Evolutionary conservation across 2,329 filamentous ascomycete species (phyloP).

Genomic region (Exophiala alcalophila): DNA sequence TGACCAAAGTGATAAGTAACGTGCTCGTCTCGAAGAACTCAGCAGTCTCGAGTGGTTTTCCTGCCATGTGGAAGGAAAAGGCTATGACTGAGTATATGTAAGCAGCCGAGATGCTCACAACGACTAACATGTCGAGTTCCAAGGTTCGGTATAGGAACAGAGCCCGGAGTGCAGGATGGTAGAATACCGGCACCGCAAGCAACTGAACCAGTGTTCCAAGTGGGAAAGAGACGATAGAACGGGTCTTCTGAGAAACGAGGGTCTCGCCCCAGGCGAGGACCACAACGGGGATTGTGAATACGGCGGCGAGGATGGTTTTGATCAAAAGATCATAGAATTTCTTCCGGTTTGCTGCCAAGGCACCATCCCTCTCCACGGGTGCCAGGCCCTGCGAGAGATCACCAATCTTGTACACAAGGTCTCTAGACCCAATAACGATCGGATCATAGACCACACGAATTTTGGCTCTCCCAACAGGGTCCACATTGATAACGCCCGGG

Average conservation of each 20-base stretch:
- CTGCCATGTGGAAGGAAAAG: constrained; percentile 40
- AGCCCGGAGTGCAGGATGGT: constrained; percentile 54
- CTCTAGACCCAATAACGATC: constrained; percentile 46
- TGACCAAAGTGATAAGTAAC: constrained; percentile 52
- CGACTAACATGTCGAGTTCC: constrained; percentile 56
- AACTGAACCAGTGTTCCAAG: constrained; percentile 66
- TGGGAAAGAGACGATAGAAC: constrained; percentile 55
- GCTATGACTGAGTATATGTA: constrained; percentile 51
- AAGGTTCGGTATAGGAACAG: constrained; percentile 49
- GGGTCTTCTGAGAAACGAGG: constrained; percentile 44
- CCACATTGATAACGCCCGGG: constrained; percentile 13
- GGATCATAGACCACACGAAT: constrained; percentile 47
- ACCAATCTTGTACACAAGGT: constrained; percentile 42
- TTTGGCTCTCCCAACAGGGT: constrained; percentile 36
- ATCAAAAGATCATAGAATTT: constrained; percentile 40
- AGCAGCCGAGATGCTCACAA: constrained; percentile 51
- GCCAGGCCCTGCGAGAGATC: constrained; percentile 18
- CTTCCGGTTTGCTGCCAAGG: constrained; percentile 40
- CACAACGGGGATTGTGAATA: constrained; percentile 61
- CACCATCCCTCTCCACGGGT: constrained; percentile 31
- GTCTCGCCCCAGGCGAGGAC: constrained; percentile 64
- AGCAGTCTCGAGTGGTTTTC: constrained; percentile 38
- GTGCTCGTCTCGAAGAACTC: constrained; percentile 57
- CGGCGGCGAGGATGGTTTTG: constrained; percentile 52
- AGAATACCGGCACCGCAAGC: constrained; percentile 62